Evolutionary conservation across 192 early-diverging fungal genomes (phyloP), one percentile per base, ranked within the genome.

Genomic region (Gryganskiella cystojenkinii): DNA sequence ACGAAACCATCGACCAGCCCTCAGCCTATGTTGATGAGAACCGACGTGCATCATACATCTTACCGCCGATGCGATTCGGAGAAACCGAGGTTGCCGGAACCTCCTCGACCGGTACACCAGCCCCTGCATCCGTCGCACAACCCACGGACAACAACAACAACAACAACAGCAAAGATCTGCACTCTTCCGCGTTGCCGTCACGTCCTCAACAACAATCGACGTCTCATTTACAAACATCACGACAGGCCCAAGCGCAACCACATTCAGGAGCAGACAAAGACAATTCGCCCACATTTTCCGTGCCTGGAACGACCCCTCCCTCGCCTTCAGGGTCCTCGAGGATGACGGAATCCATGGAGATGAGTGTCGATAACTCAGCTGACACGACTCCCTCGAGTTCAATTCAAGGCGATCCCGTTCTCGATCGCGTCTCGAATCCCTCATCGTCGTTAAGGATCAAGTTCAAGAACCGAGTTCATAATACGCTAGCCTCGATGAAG

Each of bases 401-500:
- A 31, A 22, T 1, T 54, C 67, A 46, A 1, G 20, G 5, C 19
- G 34, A 15, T 22, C 31, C 10, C 42, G 22, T 15, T 15, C 49
- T 43, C 3, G 68, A 31, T 14, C 42, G 13, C n/a, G 13, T 25
- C 20, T 10, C 19, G 24, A 57, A 61, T 4, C 62, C 56, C 24
- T 17, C 25, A 3, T 62, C 74, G 3, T 78, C 74, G 1, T 53
- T 78, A 0, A 65, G 74, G 28, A 54, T 56, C 25, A 78, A 78
- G 27, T 64, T 78, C 37, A 78, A 69, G 56, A 78, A 68, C 51
- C 59, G 58, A 11, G 65, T 76, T 22, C 49, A 56, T 53, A 76
- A 31, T 53, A 76, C 64, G 19, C 60, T 78, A 22, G 74, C 74
- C 20, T 78, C 74, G 1, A 78, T 78, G 28, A 63, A 60, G 49